Percentiles rank a stretch among this genome's conserved stretches.
These are phyloP conservation scores for Cytospora mali DNA, from an alignment of 2,329 filamentous ascomycete species.

Conservation along the genomic window DNA sequence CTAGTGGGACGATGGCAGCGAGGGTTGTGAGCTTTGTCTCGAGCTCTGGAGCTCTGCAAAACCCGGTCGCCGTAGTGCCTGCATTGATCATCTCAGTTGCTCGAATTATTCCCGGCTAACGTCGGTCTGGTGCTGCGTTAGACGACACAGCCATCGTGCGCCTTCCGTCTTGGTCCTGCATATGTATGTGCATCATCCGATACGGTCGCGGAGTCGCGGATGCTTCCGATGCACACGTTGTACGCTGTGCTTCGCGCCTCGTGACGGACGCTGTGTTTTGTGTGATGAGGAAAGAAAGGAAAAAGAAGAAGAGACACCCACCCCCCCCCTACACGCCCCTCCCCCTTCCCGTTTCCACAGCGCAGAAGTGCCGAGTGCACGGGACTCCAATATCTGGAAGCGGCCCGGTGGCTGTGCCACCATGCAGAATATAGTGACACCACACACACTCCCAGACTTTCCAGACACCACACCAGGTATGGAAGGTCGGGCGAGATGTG, in stretches of 20 bases:
- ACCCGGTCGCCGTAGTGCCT: not conserved
- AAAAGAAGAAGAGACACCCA: not conserved
- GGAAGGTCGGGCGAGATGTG: constrained; percentile 23
- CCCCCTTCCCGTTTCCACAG: constrained; percentile 15
- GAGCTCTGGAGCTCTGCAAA: not conserved
- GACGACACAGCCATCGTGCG: not conserved
- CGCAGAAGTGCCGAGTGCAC: constrained; percentile 10
- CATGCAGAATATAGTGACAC: constrained; percentile 14
- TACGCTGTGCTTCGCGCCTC: not conserved
- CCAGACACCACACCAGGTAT: constrained; percentile 16
- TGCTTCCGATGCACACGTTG: constrained; percentile 10
- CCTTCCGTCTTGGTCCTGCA: not conserved
- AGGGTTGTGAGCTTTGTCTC: not conserved
- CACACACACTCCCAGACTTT: constrained; percentile 1
- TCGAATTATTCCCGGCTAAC: not conserved
- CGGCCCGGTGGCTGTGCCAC: constrained; percentile 14
- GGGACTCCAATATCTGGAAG: constrained; percentile 13
- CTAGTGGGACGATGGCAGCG: not conserved
- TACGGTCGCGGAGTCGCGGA: constrained; percentile 14
- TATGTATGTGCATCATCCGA: constrained; percentile 15
- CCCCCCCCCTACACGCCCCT: too few species aligned
- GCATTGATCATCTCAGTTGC: not conserved
- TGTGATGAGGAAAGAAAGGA: not conserved
- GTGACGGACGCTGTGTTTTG: constrained; percentile 14
- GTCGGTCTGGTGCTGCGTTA: not conserved